Percentiles rank a stretch among this genome's conserved stretches.
Evolutionary conservation across 2,329 filamentous ascomycete species (phyloP).

Genomic region (Hymenoscyphus infarciens): DNA sequence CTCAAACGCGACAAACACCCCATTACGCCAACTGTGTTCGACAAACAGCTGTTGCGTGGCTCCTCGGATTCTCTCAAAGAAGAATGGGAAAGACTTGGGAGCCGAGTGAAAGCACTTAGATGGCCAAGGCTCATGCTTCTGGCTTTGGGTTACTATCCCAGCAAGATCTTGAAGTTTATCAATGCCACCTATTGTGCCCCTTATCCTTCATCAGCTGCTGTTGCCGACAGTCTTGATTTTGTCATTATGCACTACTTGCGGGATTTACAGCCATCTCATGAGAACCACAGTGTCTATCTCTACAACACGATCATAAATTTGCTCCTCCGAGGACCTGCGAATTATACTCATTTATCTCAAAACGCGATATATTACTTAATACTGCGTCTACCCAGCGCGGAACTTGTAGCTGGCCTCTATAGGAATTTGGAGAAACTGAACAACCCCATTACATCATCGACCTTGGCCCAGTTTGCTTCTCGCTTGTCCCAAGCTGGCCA

Average conservation of each 20-base stretch:
- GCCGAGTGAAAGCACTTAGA: neutral
- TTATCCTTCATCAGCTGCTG: conserved; percentile 22
- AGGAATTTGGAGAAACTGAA: conserved; percentile 16
- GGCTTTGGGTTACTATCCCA: conserved; percentile 20
- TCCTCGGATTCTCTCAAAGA: conserved; percentile 8
- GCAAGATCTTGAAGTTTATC: conserved; percentile 25
- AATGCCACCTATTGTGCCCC: conserved; percentile 22
- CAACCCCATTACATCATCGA: conserved; percentile 25
- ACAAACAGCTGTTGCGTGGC: conserved; percentile 1
- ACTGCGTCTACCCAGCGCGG: conserved; percentile 13
- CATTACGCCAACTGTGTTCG: neutral
- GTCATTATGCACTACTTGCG: conserved; percentile 23
- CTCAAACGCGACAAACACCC: neutral
- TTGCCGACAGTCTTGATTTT: conserved; percentile 27
- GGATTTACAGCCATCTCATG: conserved; percentile 1
- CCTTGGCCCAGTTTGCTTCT: conserved; percentile 31
- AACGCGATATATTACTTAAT: conserved; percentile 26
- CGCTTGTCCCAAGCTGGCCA: conserved; percentile 40
- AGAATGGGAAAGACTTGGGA: conserved; percentile 13
- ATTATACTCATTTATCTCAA: conserved; percentile 21
- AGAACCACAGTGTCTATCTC: conserved; percentile 9
- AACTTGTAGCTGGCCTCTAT: conserved; percentile 24
- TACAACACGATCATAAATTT: conserved; percentile 9
- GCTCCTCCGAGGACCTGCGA: conserved; percentile 12
- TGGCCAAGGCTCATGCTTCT: conserved; percentile 28